A percentile compares a stretch with the other conserved stretches of the same genome.
These are phyloP conservation scores for Arabidopsis suecica DNA, from an alignment of 345 rosid genomes.

Conservation along the genomic window DNA sequence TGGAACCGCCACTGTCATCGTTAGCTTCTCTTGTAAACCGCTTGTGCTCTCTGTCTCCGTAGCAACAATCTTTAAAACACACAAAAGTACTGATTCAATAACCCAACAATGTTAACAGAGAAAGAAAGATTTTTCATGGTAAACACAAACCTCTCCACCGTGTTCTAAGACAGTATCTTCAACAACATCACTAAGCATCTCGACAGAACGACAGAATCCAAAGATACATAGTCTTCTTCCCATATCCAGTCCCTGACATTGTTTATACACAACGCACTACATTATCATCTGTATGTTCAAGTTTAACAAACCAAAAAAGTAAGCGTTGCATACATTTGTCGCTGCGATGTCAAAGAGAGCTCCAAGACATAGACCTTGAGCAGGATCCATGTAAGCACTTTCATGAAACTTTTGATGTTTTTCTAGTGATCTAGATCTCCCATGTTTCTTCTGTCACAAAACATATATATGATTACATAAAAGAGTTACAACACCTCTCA, in stretches of 20 bases:
- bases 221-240: conserved; percentile 93
- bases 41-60: conserved; percentile 82
- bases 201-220: conserved; percentile 96
- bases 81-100: neutral
- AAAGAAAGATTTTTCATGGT: neutral
- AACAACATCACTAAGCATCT: conserved; percentile 96
- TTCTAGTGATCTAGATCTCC: conserved; percentile 52
- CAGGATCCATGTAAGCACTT: conserved; percentile 89
- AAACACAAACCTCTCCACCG: conserved; percentile 80
- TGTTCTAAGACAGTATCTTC: conserved; percentile 90
- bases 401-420: conserved; percentile 73
- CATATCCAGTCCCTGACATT: conserved; percentile 79
- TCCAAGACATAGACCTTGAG: conserved; percentile 82
- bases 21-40: conserved; percentile 88
- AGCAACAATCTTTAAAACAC: conserved; percentile 60
- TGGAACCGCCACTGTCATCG: conserved; percentile 91
- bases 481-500: neutral
- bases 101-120: neutral
- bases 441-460: conserved; percentile 63
- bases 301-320: neutral
- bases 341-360: conserved; percentile 94
- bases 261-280: neutral
- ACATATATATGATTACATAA: neutral
- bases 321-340: conserved; percentile 65
- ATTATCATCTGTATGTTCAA: neutral